Evolutionary conservation across 768 basidiomycete genomes (phyloP).

Genomic region (Boletus vermiculosoides): DNA sequence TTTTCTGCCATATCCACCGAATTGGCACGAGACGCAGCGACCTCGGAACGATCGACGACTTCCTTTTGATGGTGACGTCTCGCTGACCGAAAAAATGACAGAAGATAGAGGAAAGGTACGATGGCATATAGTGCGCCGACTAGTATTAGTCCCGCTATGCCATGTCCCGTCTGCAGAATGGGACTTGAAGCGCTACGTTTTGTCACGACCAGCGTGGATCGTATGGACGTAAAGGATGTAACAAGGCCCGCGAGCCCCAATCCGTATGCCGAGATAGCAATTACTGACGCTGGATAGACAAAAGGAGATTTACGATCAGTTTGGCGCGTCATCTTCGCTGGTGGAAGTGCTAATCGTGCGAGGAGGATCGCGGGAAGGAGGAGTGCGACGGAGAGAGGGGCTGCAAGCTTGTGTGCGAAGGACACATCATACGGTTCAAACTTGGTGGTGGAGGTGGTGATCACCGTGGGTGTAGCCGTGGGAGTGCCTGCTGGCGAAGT

Average conservation of each 20-base stretch:
- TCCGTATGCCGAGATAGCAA: slow-evolving; percentile 51
- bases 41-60: slow-evolving; percentile 24
- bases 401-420: slow-evolving; percentile 43
- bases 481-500: slow-evolving; percentile 20
- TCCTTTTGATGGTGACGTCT: slow-evolving; percentile 18
- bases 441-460: slow-evolving; percentile 11
- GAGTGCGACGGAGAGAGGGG: slow-evolving; percentile 49
- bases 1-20: slow-evolving; percentile 45
- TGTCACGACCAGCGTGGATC: slow-evolving; percentile 22
- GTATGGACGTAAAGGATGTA: slow-evolving; percentile 60
- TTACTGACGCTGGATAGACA: slow-evolving; percentile 37
- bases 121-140: slow-evolving; percentile 60
- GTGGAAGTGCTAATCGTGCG: slow-evolving; percentile 41
- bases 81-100: slow-evolving; percentile 22
- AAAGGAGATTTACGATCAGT: slow-evolving; percentile 28
- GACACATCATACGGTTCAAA: slow-evolving; percentile 42
- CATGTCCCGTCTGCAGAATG: slow-evolving; percentile 59
- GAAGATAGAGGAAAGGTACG: slow-evolving; percentile 43
- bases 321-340: slow-evolving; percentile 25
- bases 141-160: slow-evolving; percentile 62
- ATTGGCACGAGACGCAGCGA: slow-evolving; percentile 31
- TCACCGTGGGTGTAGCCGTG: slow-evolving; percentile 11
- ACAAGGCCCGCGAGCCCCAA: slow-evolving; percentile 63
- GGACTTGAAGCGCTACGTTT: slow-evolving; percentile 34
- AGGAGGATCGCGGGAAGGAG: slow-evolving; percentile 43